A percentile compares a stretch with the other conserved stretches of the same genome.
These are phyloP conservation scores for Calonectria crousiana DNA, from an alignment of 2,329 filamentous ascomycete species.

Conservation along the genomic window DNA sequence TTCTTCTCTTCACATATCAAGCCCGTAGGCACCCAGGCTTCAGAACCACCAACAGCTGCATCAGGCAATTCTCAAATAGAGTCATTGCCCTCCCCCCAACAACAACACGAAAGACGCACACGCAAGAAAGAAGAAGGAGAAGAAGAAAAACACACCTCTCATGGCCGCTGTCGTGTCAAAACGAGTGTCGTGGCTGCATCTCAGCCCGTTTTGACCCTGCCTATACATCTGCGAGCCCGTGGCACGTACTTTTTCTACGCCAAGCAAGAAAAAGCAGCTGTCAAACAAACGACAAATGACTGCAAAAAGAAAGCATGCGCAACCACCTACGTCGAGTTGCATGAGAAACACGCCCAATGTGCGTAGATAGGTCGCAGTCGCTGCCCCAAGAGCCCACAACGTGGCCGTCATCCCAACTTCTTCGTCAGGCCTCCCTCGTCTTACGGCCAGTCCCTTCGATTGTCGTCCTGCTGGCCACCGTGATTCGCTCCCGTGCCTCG, in stretches of 20 bases:
- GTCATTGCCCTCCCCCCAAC: neutral
- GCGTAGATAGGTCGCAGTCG: constrained; percentile 4
- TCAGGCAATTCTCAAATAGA: neutral
- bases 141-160: neutral
- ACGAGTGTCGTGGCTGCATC: constrained; percentile 25
- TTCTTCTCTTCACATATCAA: constrained; percentile 20
- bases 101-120: no score
- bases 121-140: neutral
- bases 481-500: neutral
- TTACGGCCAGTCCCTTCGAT: neutral
- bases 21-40: constrained; percentile 9
- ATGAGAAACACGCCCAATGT: neutral
- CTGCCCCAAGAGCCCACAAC: neutral
- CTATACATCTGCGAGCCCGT: constrained; percentile 25
- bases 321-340: constrained; percentile 8
- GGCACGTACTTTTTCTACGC: constrained; percentile 20
- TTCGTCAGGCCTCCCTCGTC: constrained; percentile 4
- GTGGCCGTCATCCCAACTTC: constrained; percentile 18
- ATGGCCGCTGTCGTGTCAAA: constrained; percentile 22
- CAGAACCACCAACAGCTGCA: neutral
- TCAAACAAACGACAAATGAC: neutral
- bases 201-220: constrained; percentile 17
- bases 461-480: neutral
- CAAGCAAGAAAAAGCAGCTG: constrained; percentile 6
- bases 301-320: constrained; percentile 9